Percentiles rank a stretch among this genome's conserved stretches.
phyloP scores from a whole-genome alignment of 2,329 filamentous ascomycete species.

The Seiridium unicorne region DNA sequence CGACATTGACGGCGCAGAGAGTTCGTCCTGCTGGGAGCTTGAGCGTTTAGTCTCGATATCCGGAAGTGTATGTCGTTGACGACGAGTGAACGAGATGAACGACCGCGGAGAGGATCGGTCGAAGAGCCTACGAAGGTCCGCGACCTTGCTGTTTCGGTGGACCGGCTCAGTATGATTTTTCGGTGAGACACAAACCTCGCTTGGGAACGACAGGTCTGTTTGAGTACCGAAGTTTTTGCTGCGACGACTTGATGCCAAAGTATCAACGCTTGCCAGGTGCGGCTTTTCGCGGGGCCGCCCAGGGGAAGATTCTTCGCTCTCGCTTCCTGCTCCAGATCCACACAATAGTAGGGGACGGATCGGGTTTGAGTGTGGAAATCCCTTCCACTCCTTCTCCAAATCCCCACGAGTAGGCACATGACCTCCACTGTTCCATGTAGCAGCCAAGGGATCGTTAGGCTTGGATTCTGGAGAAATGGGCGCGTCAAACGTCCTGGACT shows the following conservation, averaged over 20 bases:
- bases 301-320: too few relatives aligned
- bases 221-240: slow-evolving; percentile 10
- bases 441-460: not conserved
- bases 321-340: too few relatives aligned
- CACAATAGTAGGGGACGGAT: not conserved
- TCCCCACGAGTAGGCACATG: too few relatives aligned
- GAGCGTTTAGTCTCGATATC: not conserved
- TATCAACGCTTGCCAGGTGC: too few relatives aligned
- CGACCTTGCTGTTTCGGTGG: slow-evolving; percentile 22
- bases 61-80: not conserved
- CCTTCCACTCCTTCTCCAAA: too few relatives aligned
- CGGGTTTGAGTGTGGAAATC: too few relatives aligned
- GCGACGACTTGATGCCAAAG: not conserved
- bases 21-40: not conserved
- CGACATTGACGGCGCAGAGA: not conserved
- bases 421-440: not conserved
- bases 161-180: slow-evolving; percentile 7
- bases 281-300: too few relatives aligned
- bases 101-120: slow-evolving; percentile 21
- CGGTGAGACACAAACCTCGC: not conserved
- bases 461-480: not conserved
- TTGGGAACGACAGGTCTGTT: not conserved
- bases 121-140: slow-evolving; percentile 27
- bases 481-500: slow-evolving; percentile 8
- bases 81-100: slow-evolving; percentile 8